phyloP scores from a whole-genome alignment of 352 stramenopile species.

The Phytophthora agathidicida region DNA sequence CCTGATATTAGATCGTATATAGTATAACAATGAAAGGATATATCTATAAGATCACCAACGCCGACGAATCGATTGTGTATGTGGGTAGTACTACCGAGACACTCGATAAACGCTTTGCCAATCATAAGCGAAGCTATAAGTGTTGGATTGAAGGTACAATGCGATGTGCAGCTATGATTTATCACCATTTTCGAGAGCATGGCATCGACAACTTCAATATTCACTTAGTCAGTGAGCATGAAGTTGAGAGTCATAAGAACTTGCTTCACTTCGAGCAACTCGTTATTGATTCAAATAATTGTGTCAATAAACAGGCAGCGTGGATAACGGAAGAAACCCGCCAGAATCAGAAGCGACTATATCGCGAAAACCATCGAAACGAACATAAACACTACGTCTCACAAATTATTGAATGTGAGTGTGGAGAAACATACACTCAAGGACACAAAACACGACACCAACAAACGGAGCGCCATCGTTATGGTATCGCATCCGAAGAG shows the following conservation, averaged over 20 bases:
- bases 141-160: constrained; percentile 1
- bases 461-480: constrained; percentile 19
- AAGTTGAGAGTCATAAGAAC: constrained; percentile 14
- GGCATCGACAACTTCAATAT: constrained; percentile 12
- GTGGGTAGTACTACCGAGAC: constrained; percentile 15
- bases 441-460: constrained; percentile 20
- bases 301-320: constrained; percentile 20
- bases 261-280: constrained; percentile 17
- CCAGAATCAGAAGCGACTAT: neutral
- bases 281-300: constrained; percentile 16
- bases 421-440: constrained; percentile 22
- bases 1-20: constrained; percentile 27
- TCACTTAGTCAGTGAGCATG: constrained; percentile 18
- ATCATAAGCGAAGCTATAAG: neutral
- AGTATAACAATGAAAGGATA: constrained; percentile 25
- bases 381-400: neutral
- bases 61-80: constrained; percentile 19
- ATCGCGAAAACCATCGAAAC: neutral
- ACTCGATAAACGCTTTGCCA: neutral
- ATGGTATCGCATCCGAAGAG: constrained; percentile 18
- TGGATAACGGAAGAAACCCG: constrained; percentile 8
- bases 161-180: constrained; percentile 3
- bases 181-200: constrained; percentile 13
- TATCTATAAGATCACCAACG: constrained; percentile 24
- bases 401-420: constrained; percentile 15